Percentiles rank a stretch among this genome's conserved stretches.
Conservation (phyloP, 768 basidiomycete genomes). For the Leccinum arenicola region DNA sequence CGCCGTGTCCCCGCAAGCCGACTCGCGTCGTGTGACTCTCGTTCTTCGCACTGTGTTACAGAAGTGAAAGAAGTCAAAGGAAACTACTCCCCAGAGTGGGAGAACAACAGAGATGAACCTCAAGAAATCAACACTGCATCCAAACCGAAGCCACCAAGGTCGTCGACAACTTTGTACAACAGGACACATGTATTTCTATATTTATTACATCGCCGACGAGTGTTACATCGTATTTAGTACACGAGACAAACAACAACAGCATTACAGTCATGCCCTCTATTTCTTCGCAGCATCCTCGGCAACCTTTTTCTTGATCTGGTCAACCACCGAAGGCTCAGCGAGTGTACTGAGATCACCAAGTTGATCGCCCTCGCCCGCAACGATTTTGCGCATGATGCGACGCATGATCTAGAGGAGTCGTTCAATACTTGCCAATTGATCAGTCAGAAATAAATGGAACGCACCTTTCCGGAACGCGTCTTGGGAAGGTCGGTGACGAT, state of each 20-base stretch:
- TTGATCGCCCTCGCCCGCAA: slow-evolving; percentile 91
- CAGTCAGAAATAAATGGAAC: background rate
- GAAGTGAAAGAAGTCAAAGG: background rate
- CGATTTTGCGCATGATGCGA: slow-evolving; percentile 94
- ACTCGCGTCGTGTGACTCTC: background rate
- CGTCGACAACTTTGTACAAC: background rate
- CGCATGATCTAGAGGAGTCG: slow-evolving; percentile 71
- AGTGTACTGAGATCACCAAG: slow-evolving; percentile 93
- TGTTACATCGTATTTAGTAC: background rate
- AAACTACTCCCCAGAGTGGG: background rate
- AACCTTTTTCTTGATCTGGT: slow-evolving; percentile 80
- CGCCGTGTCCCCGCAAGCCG: background rate
- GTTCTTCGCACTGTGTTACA: background rate
- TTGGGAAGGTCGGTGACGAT: slow-evolving; percentile 86
- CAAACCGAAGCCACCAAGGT: background rate
- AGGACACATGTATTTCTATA: background rate
- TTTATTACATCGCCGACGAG: background rate
- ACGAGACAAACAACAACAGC: background rate
- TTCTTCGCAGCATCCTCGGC: slow-evolving; percentile 37
- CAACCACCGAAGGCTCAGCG: slow-evolving; percentile 85
- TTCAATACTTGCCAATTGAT: background rate
- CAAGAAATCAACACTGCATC: background rate
- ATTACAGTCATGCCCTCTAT: background rate
- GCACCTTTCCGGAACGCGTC: slow-evolving; percentile 88
- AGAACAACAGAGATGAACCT: background rate